Evolutionary conservation across 208 protist genomes (phyloP), one percentile per base, ranked within the genome.

Genomic region (Leishmania tarentolae): DNA sequence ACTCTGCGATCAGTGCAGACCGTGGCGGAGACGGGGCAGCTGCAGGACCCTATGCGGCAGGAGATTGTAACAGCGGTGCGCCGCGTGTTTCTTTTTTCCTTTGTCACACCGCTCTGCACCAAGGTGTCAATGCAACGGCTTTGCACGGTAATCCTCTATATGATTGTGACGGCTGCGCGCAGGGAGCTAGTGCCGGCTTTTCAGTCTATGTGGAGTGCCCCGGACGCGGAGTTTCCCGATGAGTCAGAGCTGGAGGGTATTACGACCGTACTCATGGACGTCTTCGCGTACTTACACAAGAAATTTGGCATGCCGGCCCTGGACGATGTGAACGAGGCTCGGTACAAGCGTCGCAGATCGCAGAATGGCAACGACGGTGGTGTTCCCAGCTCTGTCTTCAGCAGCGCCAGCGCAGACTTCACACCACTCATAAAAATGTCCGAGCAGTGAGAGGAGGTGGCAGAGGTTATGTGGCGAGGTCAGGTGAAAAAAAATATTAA

Each of bases 281-380:
- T 92, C 9, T 93, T 97, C 75, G 90, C 86, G 71, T 91, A 89
- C 42, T 87, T 96, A 83, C 82, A 88, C 65, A 97, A 97, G 82
- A 80, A 82, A 42, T 93, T 92, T 6, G 86, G 88, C 19, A 71
- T 97, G 61, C 59, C 78, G 31, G 86, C 86, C 42, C 80, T 97
- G 9, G 94, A 97, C 78, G 88, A 94, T 7, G 78, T 90, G 56
- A 96, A 96, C 50, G 76, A 84, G 40, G 79, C 84, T 35, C 90
- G 88, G 28, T 88, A 89, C 44, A 95, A 92, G 71, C 89, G 90
- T 56, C 77, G 82, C 2, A 71, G 77, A 3, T 85, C 82, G 63
- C 82, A 81, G 65, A 70, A 78, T 42, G 82, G 82, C 50, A 82
- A 52, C 65, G 82, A 85, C n/a, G 37, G 53, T 17, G 82, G 77